Evolutionary conservation across 2,329 filamentous ascomycete species (phyloP), one percentile per base, ranked within the genome.

Genomic region (Cladosporium sp.): DNA sequence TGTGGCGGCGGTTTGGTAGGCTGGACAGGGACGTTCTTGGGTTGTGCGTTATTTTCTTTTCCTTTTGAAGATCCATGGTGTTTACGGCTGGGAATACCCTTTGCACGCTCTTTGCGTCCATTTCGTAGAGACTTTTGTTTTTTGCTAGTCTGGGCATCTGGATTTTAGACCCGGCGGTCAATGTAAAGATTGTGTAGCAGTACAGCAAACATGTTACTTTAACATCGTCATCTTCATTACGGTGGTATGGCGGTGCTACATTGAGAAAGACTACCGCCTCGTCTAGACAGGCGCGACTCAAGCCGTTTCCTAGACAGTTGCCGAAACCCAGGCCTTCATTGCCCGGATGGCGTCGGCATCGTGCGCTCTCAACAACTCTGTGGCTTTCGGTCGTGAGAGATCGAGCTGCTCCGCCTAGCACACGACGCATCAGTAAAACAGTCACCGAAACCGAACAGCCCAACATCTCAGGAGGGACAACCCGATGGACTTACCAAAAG

Each of bases 271-370:
- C 49, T 29, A 11, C 18, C 0, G 23, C 12, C 29, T n/a, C 49
- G 1, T 11, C 49, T n/a, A 46, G 12, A 1, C 40, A 23, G 3
- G 11, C 1, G 40, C 40, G 4, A 21, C 40, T 52, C 49, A 8
- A 16, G 5, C 12, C 14, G n/a, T 8, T 29, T 14, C 23, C 46
- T 46, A 65, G 14, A 44, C 63, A n/a, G 55, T 16, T 26, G 69
- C 65, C 35, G 76, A 74, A 33, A 86, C 77, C 73, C 81, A 92
- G 0, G 87, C 86, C 66, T 79, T 83, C 81, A 94, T 85, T 1
- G 90, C 90, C 76, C 86, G 83, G 46, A 89, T 82, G 1, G 85
- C 85, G 73, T 92, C 84, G 2, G 91, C 91, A 59, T 92, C 89
- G 72, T 93, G 83, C 5, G 84, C 81, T 76, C 88, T 89, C 5